phyloP scores from a whole-genome alignment of 257 asterid species.

The Vinca minor region DNA sequence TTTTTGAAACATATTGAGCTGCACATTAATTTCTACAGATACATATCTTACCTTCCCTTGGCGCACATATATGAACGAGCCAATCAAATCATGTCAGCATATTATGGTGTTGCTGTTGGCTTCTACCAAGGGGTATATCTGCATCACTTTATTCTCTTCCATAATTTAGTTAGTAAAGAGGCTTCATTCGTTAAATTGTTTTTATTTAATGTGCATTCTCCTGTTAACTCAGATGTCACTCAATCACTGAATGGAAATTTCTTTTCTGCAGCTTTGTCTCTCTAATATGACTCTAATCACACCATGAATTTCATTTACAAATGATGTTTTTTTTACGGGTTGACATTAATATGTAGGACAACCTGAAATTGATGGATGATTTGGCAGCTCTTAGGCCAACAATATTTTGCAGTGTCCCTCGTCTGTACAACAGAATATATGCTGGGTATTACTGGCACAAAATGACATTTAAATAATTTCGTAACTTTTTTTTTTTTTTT shows the following conservation, averaged over 20 bases:
- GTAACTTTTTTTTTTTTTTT: conserved; percentile 10
- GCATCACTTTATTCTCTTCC: not conserved
- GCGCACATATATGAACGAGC: conserved; percentile 97
- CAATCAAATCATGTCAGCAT: conserved; percentile 54
- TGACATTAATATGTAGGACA: conserved; percentile 56
- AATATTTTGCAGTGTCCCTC: conserved; percentile 91
- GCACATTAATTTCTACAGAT: conserved; percentile 36
- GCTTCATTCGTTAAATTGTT: not conserved
- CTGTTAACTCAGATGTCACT: not conserved
- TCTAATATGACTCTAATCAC: not conserved
- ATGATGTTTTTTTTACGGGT: not conserved
- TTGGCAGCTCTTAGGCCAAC: conserved; percentile 86
- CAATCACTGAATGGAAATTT: not conserved
- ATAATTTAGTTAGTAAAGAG: not conserved
- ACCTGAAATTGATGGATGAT: conserved; percentile 90
- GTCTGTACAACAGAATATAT: conserved; percentile 92
- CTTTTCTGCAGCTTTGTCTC: conserved; percentile 3
- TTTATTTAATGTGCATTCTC: not conserved
- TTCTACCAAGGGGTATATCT: conserved; percentile 85
- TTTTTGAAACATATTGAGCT: conserved; percentile 8
- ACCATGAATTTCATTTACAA: not conserved
- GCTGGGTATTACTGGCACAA: conserved; percentile 55
- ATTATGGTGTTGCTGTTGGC: conserved; percentile 72
- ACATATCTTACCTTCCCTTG: conserved; percentile 92
- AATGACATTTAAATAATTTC: conserved; percentile 13